A percentile compares a stretch with the other conserved stretches of the same genome.
Conservation (phyloP, 371 early-diverging fungal species). For the Syncephalastrum sp. region DNA sequence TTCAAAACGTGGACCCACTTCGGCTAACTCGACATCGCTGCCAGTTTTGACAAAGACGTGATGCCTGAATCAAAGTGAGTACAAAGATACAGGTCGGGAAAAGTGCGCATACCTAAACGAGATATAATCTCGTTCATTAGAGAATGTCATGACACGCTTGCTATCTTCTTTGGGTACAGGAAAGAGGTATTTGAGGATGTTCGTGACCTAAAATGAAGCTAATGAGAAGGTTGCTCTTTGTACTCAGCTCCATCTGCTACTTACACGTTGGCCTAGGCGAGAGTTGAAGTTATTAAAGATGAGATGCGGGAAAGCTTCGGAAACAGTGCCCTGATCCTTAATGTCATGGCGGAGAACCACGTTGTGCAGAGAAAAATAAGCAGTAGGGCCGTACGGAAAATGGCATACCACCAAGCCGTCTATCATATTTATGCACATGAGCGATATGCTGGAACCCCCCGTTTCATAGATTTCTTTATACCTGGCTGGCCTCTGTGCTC, state of each 20-base stretch:
- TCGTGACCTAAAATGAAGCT: conserved; percentile 56
- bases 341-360: conserved; percentile 97
- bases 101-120: conserved; percentile 76
- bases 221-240: not conserved
- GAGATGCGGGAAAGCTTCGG: conserved; percentile 94
- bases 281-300: conserved; percentile 94
- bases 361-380: conserved; percentile 96
- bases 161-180: conserved; percentile 96
- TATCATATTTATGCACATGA: conserved; percentile 10
- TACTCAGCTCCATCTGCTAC: conserved; percentile 5
- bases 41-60: conserved; percentile 90
- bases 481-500: conserved; percentile 98
- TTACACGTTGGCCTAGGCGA: conserved; percentile 83
- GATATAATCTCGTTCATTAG: conserved; percentile 95
- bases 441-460: not conserved
- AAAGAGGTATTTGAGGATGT: conserved; percentile 93
- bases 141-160: conserved; percentile 96
- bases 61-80: conserved; percentile 58
- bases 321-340: conserved; percentile 92
- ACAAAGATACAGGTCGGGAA: not conserved
- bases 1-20: conserved; percentile 98
- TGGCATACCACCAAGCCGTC: conserved; percentile 96
- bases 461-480: conserved; percentile 19
- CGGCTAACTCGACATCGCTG: conserved; percentile 90
- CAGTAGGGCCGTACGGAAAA: conserved; percentile 98